Conservation (phyloP, 148 eudicot genomes). For the Rheum nobile region DNA sequence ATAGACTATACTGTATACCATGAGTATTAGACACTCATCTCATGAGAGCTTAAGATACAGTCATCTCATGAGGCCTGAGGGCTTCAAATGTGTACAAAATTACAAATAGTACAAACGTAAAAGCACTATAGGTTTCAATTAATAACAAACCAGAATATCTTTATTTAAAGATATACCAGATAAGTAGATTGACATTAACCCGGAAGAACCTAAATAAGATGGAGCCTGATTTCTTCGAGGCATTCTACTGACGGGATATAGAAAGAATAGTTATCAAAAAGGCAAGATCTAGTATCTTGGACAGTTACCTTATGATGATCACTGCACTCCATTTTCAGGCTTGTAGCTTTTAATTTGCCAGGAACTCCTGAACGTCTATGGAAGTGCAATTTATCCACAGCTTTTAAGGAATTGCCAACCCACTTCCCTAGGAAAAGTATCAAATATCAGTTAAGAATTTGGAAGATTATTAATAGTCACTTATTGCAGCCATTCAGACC, state of each 20-base stretch:
- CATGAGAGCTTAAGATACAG: neutral
- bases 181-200: neutral
- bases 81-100: neutral
- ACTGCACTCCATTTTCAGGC: slow-evolving; percentile 21
- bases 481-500: neutral
- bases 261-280: slow-evolving; percentile 6
- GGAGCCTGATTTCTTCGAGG: neutral
- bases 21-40: neutral
- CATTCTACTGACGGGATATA: neutral
- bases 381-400: slow-evolving; percentile 17
- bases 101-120: neutral
- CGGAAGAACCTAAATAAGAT: neutral
- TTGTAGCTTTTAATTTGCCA: slow-evolving; percentile 10
- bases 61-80: neutral
- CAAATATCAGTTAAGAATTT: neutral
- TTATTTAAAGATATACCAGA: no score
- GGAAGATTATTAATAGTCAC: neutral
- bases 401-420: slow-evolving; percentile 16
- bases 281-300: slow-evolving; percentile 1
- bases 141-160: neutral
- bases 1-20: neutral
- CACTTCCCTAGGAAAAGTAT: slow-evolving; percentile 42
- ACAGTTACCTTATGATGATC: slow-evolving; percentile 35
- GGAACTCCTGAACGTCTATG: slow-evolving; percentile 7
- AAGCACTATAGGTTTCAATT: neutral